Conservation (phyloP, 371 early-diverging fungal genomes). For the Coemansia sp. region DNA sequence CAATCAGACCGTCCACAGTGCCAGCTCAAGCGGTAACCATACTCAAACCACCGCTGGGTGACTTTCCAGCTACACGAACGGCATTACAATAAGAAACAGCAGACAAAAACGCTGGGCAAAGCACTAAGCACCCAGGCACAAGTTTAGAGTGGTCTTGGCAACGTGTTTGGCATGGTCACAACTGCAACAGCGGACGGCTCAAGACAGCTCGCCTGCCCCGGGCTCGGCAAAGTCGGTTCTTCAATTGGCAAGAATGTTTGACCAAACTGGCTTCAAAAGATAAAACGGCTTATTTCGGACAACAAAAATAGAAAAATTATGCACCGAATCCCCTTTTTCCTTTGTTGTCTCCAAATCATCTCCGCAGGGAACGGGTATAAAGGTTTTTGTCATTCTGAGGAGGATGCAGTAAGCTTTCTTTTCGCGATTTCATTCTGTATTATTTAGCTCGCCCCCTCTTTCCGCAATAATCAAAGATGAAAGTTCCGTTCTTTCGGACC, state of each 20-base stretch:
- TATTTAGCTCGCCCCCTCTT: not conserved
- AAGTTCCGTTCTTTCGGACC: constrained; percentile 44
- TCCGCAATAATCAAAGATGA: constrained; percentile 13
- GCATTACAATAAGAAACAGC: not conserved
- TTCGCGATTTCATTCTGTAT: not conserved
- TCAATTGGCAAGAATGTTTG: constrained; percentile 42
- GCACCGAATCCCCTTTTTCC: not conserved
- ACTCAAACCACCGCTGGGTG: not conserved
- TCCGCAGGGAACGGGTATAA: not conserved
- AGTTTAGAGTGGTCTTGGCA: not conserved
- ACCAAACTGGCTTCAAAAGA: not conserved
- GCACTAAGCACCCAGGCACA: not conserved
- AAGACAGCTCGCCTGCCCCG: not conserved
- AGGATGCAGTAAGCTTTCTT: constrained; percentile 1
- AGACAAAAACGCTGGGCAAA: not conserved
- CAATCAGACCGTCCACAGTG: not conserved
- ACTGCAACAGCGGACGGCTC: not conserved
- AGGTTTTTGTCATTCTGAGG: not conserved
- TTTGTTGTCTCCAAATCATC: not conserved
- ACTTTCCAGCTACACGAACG: not conserved
- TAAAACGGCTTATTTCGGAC: not conserved
- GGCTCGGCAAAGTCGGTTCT: constrained; percentile 20
- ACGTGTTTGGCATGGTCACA: constrained; percentile 3
- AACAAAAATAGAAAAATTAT: not conserved
- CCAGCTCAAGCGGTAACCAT: not conserved